Conservation (phyloP, 2,329 filamentous ascomycete genomes). For the Hymenotorrendiella dingleyae region DNA sequence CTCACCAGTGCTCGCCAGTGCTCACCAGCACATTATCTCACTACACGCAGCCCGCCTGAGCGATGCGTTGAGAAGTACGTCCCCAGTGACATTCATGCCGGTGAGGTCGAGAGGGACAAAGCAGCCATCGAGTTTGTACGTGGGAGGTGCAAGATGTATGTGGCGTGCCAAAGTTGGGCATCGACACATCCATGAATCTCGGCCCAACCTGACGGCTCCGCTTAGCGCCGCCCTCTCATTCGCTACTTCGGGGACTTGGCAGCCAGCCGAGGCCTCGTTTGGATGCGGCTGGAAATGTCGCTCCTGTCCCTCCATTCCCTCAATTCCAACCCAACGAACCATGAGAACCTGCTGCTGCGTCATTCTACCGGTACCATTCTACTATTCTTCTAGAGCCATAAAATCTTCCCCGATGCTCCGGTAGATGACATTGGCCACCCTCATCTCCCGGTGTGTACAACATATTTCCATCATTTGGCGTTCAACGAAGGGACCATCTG, state of each 20-base stretch:
- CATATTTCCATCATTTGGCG: not conserved
- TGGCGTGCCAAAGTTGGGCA: conserved; percentile 36
- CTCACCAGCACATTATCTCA: no score
- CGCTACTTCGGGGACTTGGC: not conserved
- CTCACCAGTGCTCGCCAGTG: no score
- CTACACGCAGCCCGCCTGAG: no score
- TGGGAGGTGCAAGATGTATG: conserved; percentile 6
- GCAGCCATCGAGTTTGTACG: conserved; percentile 16
- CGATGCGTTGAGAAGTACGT: no score
- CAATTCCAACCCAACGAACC: not conserved
- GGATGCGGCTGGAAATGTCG: conserved; percentile 18
- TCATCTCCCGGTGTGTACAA: not conserved
- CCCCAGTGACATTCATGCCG: no score
- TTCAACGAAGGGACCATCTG: not conserved
- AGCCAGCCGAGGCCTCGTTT: not conserved
- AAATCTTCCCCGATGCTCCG: not conserved
- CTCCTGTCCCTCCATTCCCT: conserved; percentile 1
- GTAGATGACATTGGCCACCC: not conserved
- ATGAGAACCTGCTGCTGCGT: not conserved
- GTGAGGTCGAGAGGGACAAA: conserved; percentile 9
- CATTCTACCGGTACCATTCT: conserved; percentile 3
- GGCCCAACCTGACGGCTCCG: conserved; percentile 30
- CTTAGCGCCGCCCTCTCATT: not conserved
- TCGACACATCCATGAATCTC: conserved; percentile 35
- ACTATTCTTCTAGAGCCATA: not conserved